Conservation (phyloP, 306 rosid genomes). For the Ziziphus jujuba region DNA sequence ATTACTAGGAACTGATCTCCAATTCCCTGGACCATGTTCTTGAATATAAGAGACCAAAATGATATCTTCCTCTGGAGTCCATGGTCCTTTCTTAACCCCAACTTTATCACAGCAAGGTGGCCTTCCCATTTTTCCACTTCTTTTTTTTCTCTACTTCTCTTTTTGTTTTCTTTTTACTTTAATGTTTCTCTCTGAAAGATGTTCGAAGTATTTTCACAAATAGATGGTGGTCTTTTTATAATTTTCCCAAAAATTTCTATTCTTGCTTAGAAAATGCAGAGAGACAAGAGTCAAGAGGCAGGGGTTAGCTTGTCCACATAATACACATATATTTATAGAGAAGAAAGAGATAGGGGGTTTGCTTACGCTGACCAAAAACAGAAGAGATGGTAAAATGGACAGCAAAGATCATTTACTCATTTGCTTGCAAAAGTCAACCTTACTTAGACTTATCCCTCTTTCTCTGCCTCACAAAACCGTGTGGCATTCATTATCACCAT, state of each 20-base stretch:
- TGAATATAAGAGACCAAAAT: slow-evolving; percentile 89
- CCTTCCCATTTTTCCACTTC: slow-evolving; percentile 58
- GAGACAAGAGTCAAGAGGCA: slow-evolving; percentile 39
- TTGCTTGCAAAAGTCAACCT: slow-evolving; percentile 41
- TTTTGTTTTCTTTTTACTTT: not conserved
- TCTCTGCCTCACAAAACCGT: slow-evolving; percentile 25
- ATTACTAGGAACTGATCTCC: slow-evolving; percentile 88
- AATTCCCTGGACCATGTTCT: slow-evolving; percentile 87
- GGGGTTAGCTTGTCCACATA: slow-evolving; percentile 26
- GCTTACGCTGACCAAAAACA: slow-evolving; percentile 28
- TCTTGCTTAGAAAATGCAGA: not conserved
- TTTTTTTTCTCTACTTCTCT: not conserved
- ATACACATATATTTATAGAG: slow-evolving; percentile 22
- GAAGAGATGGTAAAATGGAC: slow-evolving; percentile 42
- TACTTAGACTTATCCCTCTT: slow-evolving; percentile 9
- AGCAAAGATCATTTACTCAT: slow-evolving; percentile 56
- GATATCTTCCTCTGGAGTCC: slow-evolving; percentile 98
- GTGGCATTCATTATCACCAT: slow-evolving; percentile 37
- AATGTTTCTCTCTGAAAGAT: not conserved
- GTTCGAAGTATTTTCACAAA: not conserved
- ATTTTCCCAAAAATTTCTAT: not conserved
- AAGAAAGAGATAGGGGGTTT: not conserved
- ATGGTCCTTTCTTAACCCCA: slow-evolving; percentile 93
- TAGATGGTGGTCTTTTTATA: not conserved
- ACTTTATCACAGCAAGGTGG: slow-evolving; percentile 85